These are phyloP conservation scores for Diaporthe australafricana DNA, from an alignment of 2,329 filamentous ascomycete genomes.

Conservation along the genomic window DNA sequence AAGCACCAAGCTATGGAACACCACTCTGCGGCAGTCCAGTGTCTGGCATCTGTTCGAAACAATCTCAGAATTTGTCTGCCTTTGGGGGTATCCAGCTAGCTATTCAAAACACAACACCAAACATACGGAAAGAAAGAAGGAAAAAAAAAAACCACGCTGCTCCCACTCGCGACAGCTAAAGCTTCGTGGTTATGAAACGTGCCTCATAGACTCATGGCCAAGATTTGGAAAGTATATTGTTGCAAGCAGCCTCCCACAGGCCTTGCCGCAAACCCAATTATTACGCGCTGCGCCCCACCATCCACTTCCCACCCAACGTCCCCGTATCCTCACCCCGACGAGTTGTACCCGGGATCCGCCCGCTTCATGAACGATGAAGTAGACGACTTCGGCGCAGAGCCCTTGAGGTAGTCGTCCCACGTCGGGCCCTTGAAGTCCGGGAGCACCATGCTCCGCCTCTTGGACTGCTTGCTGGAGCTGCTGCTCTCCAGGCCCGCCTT, in stretches of 20 bases:
- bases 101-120: constrained; percentile 26
- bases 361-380: constrained; percentile 28
- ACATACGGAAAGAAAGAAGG: neutral
- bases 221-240: neutral
- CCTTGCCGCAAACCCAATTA: neutral
- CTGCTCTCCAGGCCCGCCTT: constrained; percentile 27
- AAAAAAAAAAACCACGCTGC: neutral
- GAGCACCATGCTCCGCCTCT: constrained; percentile 36
- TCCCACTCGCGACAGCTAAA: neutral
- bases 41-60: neutral
- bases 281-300: neutral
- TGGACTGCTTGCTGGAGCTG: constrained; percentile 32
- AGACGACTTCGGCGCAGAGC: constrained; percentile 33
- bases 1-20: neutral
- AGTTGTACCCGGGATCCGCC: constrained; percentile 24
- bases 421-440: constrained; percentile 44
- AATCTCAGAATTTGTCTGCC: constrained; percentile 15
- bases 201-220: neutral
- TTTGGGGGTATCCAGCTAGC: constrained; percentile 27
- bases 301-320: neutral
- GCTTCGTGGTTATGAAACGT: neutral
- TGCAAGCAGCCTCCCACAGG: neutral
- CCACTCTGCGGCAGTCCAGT: neutral
- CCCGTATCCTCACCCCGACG: neutral
- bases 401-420: constrained; percentile 46